Evolutionary conservation across 2,329 filamentous ascomycete species (phyloP).

Genomic region (Tolypocladium ovalisporum): DNA sequence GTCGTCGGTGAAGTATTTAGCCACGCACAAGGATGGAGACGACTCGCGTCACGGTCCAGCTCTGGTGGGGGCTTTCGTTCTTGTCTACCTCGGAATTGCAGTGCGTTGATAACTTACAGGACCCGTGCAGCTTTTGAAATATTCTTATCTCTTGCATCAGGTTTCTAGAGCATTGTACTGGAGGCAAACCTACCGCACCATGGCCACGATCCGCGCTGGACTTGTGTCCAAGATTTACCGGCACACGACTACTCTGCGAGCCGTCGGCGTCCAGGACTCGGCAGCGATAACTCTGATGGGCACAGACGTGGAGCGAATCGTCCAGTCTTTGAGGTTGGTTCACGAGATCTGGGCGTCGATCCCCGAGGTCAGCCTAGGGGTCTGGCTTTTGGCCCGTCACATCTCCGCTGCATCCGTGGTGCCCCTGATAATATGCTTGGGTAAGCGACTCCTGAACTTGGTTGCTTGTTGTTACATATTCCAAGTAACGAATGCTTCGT

Average conservation of each 20-base stretch:
- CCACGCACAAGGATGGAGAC: not conserved
- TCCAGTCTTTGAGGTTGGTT: not conserved
- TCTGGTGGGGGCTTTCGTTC: not conserved
- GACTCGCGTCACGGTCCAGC: not conserved
- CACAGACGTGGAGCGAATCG: not conserved
- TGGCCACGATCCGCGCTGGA: not conserved
- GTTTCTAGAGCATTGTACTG: conserved; percentile 1
- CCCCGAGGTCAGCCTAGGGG: not conserved
- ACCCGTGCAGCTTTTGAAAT: not conserved
- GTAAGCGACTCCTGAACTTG: not conserved
- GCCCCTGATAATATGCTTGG: not conserved
- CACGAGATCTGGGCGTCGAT: conserved; percentile 1
- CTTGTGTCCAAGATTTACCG: not conserved
- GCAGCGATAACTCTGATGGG: not conserved
- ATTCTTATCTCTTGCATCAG: not conserved
- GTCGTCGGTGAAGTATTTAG: not conserved
- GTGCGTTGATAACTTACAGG: not conserved
- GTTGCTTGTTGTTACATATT: not conserved
- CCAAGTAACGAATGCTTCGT: not conserved
- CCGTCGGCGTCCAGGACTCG: not conserved
- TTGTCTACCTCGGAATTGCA: not conserved
- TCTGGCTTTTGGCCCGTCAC: conserved; percentile 1
- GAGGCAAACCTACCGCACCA: not conserved
- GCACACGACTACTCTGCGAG: not conserved
- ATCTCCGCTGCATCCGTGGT: not conserved